phyloP scores from a whole-genome alignment of 2,329 filamentous ascomycete species.

The Cordyceps militaris region DNA sequence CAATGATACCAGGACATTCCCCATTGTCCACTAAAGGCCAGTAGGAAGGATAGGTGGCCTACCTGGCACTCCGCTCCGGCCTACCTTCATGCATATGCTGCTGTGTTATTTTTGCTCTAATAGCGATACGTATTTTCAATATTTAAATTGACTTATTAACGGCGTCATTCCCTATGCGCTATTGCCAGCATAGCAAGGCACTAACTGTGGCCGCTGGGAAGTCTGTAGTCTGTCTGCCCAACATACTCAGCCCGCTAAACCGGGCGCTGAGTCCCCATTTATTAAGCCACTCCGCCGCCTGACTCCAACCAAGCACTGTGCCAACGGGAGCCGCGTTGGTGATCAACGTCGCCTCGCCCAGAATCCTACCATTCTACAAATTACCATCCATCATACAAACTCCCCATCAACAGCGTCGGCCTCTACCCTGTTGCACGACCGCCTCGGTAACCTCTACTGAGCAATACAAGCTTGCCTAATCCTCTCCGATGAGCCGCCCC shows the following conservation, averaged over 20 bases:
- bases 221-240: too few species aligned
- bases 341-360: not conserved
- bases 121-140: too few species aligned
- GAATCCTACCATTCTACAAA: not conserved
- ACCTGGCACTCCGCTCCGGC: too few species aligned
- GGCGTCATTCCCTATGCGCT: too few species aligned
- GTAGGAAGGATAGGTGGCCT: too few species aligned
- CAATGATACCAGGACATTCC: too few species aligned
- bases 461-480: not conserved
- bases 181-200: too few species aligned
- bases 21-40: too few species aligned
- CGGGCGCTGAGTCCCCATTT: not conserved
- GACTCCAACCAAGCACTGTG: not conserved
- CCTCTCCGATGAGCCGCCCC: conserved; percentile 7
- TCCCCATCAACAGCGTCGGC: not conserved
- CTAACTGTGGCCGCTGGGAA: too few species aligned
- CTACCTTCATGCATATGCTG: too few species aligned
- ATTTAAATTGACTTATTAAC: too few species aligned
- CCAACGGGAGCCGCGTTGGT: not conserved
- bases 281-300: not conserved
- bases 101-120: too few species aligned
- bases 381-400: not conserved
- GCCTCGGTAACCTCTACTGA: not conserved
- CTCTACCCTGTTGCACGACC: not conserved
- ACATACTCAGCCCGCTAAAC: not conserved